phyloP scores from a whole-genome alignment of 192 early-diverging fungal species.

The Coemansia sp. region DNA sequence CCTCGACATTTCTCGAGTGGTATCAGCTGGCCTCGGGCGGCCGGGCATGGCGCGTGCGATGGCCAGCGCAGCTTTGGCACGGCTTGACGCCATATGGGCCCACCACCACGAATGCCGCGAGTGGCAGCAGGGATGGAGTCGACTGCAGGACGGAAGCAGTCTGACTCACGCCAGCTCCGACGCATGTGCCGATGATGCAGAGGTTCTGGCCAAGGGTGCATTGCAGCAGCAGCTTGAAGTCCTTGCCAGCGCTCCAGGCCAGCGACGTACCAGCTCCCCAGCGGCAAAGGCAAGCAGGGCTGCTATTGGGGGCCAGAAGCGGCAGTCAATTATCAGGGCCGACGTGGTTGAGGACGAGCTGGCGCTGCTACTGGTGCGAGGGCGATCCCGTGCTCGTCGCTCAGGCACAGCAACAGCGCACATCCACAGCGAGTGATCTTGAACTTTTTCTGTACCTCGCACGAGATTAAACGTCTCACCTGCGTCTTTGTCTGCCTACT shows the following conservation, averaged over 20 bases:
- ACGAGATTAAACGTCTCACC: conserved; percentile 1
- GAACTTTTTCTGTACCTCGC: neutral
- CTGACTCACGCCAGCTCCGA: neutral
- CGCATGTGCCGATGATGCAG: neutral
- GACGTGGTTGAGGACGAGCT: conserved; percentile 31
- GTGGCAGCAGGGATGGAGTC: conserved; percentile 45
- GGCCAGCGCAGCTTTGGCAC: conserved; percentile 14
- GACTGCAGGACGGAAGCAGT: conserved; percentile 15
- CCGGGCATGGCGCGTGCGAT: conserved; percentile 21
- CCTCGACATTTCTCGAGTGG: conserved; percentile 24
- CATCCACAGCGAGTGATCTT: conserved; percentile 1
- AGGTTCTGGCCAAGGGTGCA: neutral
- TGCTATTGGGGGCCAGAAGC: neutral
- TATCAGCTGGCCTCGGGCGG: conserved; percentile 14
- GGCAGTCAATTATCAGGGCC: neutral
- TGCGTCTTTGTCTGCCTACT: neutral
- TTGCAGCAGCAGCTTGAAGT: conserved; percentile 15
- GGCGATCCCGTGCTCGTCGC: conserved; percentile 18
- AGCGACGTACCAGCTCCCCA: neutral
- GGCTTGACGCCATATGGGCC: conserved; percentile 43
- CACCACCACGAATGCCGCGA: conserved; percentile 31
- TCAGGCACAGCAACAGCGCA: neutral
- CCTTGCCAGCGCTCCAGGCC: conserved; percentile 13
- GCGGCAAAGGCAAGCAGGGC: neutral
- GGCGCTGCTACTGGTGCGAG: conserved; percentile 29